These are phyloP conservation scores for Melanomma pulvis-pyrius DNA, from an alignment of 495 filamentous ascomycete genomes.

Conservation along the genomic window DNA sequence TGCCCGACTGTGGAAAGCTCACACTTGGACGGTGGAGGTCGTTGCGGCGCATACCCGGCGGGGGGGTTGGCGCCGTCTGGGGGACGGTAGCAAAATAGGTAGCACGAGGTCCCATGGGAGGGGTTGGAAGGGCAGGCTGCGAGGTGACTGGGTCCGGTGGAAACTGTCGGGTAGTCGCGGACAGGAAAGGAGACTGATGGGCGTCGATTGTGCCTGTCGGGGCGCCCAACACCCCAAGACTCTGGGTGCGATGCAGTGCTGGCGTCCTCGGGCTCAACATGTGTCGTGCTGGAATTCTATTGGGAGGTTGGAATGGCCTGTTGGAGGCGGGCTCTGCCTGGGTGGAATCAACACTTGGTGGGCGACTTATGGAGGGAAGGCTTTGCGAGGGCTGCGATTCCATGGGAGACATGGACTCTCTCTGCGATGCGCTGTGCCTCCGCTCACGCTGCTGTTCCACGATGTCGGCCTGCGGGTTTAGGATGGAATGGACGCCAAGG, in stretches of 20 bases:
- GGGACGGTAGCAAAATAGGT: constrained; percentile 29
- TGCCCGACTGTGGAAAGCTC: constrained; percentile 35
- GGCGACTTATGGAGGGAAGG: constrained; percentile 32
- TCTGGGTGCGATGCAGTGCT: constrained; percentile 41
- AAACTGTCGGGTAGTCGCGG: constrained; percentile 31
- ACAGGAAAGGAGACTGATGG: constrained; percentile 43
- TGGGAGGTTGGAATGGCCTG: constrained; percentile 22
- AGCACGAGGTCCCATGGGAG: constrained; percentile 29
- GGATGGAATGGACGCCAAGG: constrained; percentile 32
- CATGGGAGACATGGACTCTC: constrained; percentile 35
- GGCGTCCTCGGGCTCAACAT: constrained; percentile 46
- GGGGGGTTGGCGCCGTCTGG: constrained; percentile 35
- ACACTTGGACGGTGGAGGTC: constrained; percentile 26
- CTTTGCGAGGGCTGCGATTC: constrained; percentile 30
- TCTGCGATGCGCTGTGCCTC: constrained; percentile 31
- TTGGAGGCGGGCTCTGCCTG: constrained; percentile 10
- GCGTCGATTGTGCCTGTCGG: constrained; percentile 43
- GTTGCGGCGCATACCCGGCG: constrained; percentile 5
- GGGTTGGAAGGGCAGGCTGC: constrained; percentile 41
- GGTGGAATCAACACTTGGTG: constrained; percentile 33
- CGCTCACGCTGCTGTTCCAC: constrained; percentile 22
- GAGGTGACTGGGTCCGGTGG: constrained; percentile 37
- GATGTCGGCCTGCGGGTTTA: constrained; percentile 34
- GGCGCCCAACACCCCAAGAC: constrained; percentile 35
- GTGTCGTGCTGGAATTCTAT: constrained; percentile 25